phyloP scores from a whole-genome alignment of 1,139 yeast species.

The Sugiyamaella sp. region DNA sequence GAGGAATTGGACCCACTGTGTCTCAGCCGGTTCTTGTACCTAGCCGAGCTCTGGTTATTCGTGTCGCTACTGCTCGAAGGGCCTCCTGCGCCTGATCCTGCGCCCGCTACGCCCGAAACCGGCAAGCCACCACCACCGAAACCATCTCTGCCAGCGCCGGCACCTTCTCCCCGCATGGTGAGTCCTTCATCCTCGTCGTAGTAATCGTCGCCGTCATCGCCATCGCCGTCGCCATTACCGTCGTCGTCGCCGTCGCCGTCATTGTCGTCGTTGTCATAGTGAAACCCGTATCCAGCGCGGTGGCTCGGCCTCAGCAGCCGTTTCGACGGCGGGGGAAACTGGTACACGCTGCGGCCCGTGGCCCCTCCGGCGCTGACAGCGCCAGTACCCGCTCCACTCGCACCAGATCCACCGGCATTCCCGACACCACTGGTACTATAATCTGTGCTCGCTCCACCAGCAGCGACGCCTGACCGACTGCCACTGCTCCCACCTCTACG shows the following conservation, averaged over 20 bases:
- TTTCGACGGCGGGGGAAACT: conserved; percentile 11
- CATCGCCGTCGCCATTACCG: not conserved
- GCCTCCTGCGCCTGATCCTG: no score
- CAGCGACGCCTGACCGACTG: no score
- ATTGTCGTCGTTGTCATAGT: not conserved
- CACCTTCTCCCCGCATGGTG: no score
- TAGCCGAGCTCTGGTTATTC: not conserved
- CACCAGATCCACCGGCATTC: conserved; percentile 2
- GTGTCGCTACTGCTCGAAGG: not conserved
- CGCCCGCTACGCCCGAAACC: no score
- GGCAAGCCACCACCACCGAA: no score
- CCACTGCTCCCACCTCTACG: no score
- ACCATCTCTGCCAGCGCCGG: no score
- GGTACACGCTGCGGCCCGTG: not conserved
- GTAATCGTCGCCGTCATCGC: not conserved
- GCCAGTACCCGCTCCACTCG: not conserved
- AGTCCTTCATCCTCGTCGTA: no score
- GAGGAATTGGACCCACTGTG: conserved; percentile 7
- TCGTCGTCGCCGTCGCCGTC: not conserved
- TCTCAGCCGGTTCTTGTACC: conserved; percentile 6
- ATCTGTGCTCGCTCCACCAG: no score
- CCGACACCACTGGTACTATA: no score
- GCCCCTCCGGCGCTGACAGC: not conserved
- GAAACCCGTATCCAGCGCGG: not conserved
- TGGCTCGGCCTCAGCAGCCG: conserved; percentile 11